Evolutionary conservation across 2,329 filamentous ascomycete genomes (phyloP), one percentile per base, ranked within the genome.

Genomic region (Sporothrix luriei): DNA sequence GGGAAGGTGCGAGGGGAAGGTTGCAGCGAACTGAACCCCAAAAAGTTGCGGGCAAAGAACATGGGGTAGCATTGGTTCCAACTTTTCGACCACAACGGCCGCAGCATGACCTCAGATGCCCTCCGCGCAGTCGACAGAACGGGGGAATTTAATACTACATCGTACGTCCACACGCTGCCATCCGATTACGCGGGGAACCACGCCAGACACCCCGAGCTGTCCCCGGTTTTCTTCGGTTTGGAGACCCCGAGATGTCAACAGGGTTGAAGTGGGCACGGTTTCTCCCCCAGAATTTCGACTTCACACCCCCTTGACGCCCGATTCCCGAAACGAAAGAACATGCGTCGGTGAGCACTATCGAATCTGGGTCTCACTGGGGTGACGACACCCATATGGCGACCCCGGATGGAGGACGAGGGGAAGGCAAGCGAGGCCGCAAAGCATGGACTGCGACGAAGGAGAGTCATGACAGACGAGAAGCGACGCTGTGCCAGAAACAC

Each of bases 191-290:
- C 62, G 62, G 40, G 46, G 62, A 49, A 38, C 33, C 19, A n/a
- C n/a, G 64, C 29, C 64, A 66, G 38, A 46, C 29, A 52, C 64
- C 65, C 49, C 66, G 62, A 68, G 26, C n/a, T 19, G 14, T 21
- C 14, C 38, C 26, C 43, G 46, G 11, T 46, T 11, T 24, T 10
- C 2, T 54, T 70, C 65, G 69, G 65, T 68, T 51, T 68, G 57
- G 59, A 68, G 66, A 55, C 65, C 69, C 69, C 69, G 69, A 70
- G 52, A 40, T 65, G 11, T 33, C 46, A 33, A 26, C 14, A 9
- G n/a, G 48, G 10, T 26, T 49, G 40, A 33, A 33, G 43, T 2
- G 21, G 57, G 38, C 40, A 4, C 11, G n/a, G 40, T 21, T 21
- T 48, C n/a, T 46, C 57, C 26, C 57, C 57, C 14, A 29, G 38